Evolutionary conservation across 208 protist species (phyloP).

Genomic region (Blechomonas ayalai): DNA sequence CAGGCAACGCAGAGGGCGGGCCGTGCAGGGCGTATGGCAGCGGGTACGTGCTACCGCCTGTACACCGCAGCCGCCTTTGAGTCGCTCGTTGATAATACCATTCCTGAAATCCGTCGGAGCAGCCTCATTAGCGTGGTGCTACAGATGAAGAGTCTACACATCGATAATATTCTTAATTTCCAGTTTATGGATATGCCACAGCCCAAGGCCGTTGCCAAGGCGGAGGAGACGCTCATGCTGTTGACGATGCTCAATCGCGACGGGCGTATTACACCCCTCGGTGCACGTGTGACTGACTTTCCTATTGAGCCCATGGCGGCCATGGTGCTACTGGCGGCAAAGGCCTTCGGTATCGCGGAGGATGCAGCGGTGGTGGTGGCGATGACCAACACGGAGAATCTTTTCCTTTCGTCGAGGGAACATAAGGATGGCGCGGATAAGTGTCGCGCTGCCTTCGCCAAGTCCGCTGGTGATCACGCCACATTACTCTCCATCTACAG

Average conservation of each 20-base stretch:
- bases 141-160: slow-evolving; percentile 93
- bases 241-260: slow-evolving; percentile 91
- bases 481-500: slow-evolving; percentile 81
- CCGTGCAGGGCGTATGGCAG: slow-evolving; percentile 93
- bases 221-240: slow-evolving; percentile 91
- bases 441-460: slow-evolving; percentile 60
- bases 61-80: slow-evolving; percentile 96
- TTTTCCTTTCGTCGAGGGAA: slow-evolving; percentile 73
- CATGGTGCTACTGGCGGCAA: slow-evolving; percentile 94
- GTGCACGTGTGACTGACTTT: slow-evolving; percentile 95
- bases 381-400: slow-evolving; percentile 85
- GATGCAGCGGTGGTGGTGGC: slow-evolving; percentile 95
- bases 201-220: slow-evolving; percentile 78
- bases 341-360: slow-evolving; percentile 90
- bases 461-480: slow-evolving; percentile 81
- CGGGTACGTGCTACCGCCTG: slow-evolving; percentile 98
- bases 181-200: slow-evolving; percentile 98
- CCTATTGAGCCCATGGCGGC: slow-evolving; percentile 96
- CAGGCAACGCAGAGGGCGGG: slow-evolving; percentile 96
- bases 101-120: slow-evolving; percentile 98
- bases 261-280: slow-evolving; percentile 82
- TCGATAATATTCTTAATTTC: slow-evolving; percentile 95
- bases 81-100: slow-evolving; percentile 91
- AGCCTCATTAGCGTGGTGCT: slow-evolving; percentile 97
- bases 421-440: slow-evolving; percentile 67